Base-by-base conservation (phyloP, 768 basidiomycete species). In the Wakefieldia striispora region DNA sequence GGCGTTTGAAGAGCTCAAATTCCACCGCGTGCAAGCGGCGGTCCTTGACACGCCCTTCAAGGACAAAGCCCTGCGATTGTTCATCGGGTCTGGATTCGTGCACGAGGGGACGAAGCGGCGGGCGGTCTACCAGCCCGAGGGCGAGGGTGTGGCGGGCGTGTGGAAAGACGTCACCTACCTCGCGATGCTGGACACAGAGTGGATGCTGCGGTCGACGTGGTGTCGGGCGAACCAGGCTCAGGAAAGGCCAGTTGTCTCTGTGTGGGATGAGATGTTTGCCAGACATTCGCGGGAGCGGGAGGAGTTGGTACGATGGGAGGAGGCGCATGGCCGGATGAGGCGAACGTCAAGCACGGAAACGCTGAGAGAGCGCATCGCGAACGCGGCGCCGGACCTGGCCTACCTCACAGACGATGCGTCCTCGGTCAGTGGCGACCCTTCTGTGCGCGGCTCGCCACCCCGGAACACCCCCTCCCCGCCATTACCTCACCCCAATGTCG, bases 81-180 rank as follows among this genome's bases (percentile, higher is more conserved):
- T 86, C 54, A 74, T 79, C 8, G 61, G 65, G 1, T 45, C 51
- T 47, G 79, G 80, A 9, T 86, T 89, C 59, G 63, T 64, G 7
- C 78, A 82, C 51, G 86, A 89, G 65, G 86, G 86, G 40, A 79
- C 73, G 9, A 76, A 77, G 37, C 77, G 84, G 27, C 74, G 79
- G 38, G 73, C 79, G 0, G 77, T 81, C 46, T 77, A 64, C 58
- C 75, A 75, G 51, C 69, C 73, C 5, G 61, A 58, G 7, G 66
- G 59, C 4, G 67, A 64, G n/a, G 68, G 64, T 16, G 52, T 75
- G 47, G 70, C 70, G 2, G 45, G 58, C 2, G 66, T 73, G 40
- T 85, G 80, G 81, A 81, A 76, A 54, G 82, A 85, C 51, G 76
- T 79, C 21, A 82, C 79, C 1, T 79, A 80, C 55, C 65, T 85